These are phyloP conservation scores for Flaveria linearis DNA, from an alignment of 129 eudicot genomes.

Conservation along the genomic window DNA sequence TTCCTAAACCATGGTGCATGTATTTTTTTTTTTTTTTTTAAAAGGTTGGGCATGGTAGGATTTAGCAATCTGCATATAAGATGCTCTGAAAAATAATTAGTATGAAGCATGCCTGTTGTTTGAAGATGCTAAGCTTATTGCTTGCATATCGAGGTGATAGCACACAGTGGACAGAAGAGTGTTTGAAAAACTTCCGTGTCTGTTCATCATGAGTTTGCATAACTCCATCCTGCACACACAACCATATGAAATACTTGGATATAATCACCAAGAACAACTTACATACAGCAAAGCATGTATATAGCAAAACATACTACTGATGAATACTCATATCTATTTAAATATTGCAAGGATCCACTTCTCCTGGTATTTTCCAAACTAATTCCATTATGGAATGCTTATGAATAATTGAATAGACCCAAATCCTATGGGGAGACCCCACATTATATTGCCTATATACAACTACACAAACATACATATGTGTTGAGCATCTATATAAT, in stretches of 20 bases:
- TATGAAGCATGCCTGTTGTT: constrained; percentile 79
- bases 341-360: neutral
- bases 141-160: constrained; percentile 82
- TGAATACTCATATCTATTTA: neutral
- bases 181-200: constrained; percentile 78
- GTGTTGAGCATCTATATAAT: neutral
- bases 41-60: neutral
- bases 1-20: constrained; percentile 6
- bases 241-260: constrained; percentile 4
- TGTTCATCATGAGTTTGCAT: constrained; percentile 92
- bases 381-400: constrained; percentile 6
- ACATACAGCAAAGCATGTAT: constrained; percentile 1
- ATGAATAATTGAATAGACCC: constrained; percentile 9
- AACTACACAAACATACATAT: neutral
- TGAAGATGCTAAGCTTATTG: constrained; percentile 87
- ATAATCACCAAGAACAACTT: constrained; percentile 8
- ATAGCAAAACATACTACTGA: constrained; percentile 9
- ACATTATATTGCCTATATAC: neutral
- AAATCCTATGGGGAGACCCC: constrained; percentile 24
- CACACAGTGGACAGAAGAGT: constrained; percentile 81
- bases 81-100: constrained; percentile 25
- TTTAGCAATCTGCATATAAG: neutral
- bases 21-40: neutral
- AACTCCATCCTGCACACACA: constrained; percentile 66
- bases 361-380: constrained; percentile 14